These are phyloP conservation scores for Coniochaeta sp. DNA, from an alignment of 2,329 filamentous ascomycete genomes.

Conservation along the genomic window DNA sequence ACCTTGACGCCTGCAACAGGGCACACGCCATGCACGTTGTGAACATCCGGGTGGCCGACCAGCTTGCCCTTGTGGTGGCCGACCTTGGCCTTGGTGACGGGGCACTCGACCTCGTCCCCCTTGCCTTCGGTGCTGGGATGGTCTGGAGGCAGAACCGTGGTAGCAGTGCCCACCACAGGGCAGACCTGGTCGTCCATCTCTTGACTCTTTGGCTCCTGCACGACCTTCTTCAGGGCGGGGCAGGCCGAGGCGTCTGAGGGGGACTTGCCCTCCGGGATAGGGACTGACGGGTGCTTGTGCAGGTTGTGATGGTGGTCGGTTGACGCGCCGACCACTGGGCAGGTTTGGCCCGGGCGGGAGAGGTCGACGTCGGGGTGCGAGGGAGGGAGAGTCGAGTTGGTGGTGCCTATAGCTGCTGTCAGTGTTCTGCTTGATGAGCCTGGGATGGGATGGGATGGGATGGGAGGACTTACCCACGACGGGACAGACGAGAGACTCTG, in stretches of 20 bases:
- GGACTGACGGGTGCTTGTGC: conserved; percentile 30
- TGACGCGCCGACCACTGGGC: conserved; percentile 33
- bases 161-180: conserved; percentile 33
- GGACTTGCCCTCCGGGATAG: conserved; percentile 18
- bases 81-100: conserved; percentile 33
- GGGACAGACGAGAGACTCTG: background rate
- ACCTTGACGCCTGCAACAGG: conserved; percentile 22
- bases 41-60: conserved; percentile 25
- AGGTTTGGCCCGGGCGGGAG: conserved; percentile 29
- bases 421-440: too few relatives aligned
- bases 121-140: conserved; percentile 25
- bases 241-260: conserved; percentile 29
- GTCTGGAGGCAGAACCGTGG: conserved; percentile 32
- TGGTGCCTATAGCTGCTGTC: too few relatives aligned
- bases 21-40: conserved; percentile 25
- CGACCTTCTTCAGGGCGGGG: conserved; percentile 25
- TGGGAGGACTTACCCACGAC: too few relatives aligned
- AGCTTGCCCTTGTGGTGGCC: conserved; percentile 35
- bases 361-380: conserved; percentile 32
- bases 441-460: too few relatives aligned
- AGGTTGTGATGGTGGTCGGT: conserved; percentile 33
- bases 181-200: conserved; percentile 35
- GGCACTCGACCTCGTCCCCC: conserved; percentile 28
- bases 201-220: conserved; percentile 27
- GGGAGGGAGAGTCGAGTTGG: conserved; percentile 31